Evolutionary conservation across 2,329 filamentous ascomycete genomes (phyloP).

Genomic region (Nigrograna mackinnonii): DNA sequence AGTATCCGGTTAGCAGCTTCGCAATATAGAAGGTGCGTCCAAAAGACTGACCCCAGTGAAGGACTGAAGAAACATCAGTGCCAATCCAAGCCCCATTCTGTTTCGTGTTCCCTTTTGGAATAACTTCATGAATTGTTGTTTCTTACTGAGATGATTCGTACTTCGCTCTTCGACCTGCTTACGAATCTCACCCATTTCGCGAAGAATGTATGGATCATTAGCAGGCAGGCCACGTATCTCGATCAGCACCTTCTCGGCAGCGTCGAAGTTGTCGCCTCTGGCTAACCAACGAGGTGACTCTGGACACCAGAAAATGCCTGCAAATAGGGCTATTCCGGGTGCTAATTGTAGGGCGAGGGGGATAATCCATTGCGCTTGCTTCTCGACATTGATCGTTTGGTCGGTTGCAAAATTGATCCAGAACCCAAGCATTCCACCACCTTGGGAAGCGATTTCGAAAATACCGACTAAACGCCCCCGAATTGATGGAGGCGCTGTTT

Average conservation of each 20-base stretch:
- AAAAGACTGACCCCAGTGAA: constrained; percentile 8
- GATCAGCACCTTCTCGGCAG: constrained; percentile 46
- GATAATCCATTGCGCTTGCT: constrained; percentile 63
- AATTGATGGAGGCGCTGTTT: constrained; percentile 61
- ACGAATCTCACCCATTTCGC: constrained; percentile 54
- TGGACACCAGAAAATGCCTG: constrained; percentile 41
- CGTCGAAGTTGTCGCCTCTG: constrained; percentile 36
- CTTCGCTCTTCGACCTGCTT: constrained; percentile 36
- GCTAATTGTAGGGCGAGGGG: constrained; percentile 57
- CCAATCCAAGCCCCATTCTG: constrained; percentile 1
- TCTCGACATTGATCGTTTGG: constrained; percentile 46
- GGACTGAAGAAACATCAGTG: constrained; percentile 6
- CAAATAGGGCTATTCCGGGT: constrained; percentile 41
- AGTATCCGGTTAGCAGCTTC: constrained; percentile 6
- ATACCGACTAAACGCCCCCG: constrained; percentile 68
- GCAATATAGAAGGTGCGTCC: background rate
- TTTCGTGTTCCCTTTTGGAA: background rate
- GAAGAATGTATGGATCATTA: constrained; percentile 49
- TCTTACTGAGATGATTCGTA: constrained; percentile 30
- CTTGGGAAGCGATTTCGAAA: constrained; percentile 69
- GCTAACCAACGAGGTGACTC: constrained; percentile 39
- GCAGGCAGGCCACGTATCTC: constrained; percentile 50
- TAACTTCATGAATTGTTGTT: constrained; percentile 21
- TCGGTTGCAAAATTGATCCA: constrained; percentile 49
- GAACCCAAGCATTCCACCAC: constrained; percentile 56